Evolutionary conservation across 129 eudicot species (phyloP).

Genomic region (Smallanthus sonchifolius): DNA sequence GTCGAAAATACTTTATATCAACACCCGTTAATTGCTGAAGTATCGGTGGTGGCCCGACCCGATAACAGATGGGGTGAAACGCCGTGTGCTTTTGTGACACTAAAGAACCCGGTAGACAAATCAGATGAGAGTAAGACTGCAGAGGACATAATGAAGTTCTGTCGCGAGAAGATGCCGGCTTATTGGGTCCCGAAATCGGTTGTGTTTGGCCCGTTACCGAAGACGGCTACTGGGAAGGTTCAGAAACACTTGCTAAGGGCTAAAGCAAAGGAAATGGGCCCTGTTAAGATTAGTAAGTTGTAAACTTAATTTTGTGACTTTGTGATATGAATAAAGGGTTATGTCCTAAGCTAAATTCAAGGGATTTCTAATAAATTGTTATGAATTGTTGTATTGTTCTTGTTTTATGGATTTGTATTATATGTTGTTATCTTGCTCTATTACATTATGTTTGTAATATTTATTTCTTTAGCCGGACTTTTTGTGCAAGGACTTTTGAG

Average conservation of each 20-base stretch:
- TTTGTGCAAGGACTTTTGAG: not conserved
- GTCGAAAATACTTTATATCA: slow-evolving; percentile 65
- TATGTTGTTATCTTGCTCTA: too few relatives aligned
- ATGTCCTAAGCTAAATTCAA: not conserved
- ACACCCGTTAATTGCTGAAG: slow-evolving; percentile 66
- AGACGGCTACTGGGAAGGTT: slow-evolving; percentile 88
- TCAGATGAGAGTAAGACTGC: slow-evolving; percentile 37
- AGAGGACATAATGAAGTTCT: slow-evolving; percentile 74
- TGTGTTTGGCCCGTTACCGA: slow-evolving; percentile 73
- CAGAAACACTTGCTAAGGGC: slow-evolving; percentile 83
- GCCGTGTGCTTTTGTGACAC: slow-evolving; percentile 82
- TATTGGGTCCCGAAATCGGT: slow-evolving; percentile 82
- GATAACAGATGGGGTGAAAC: slow-evolving; percentile 78
- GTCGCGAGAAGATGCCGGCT: slow-evolving; percentile 59
- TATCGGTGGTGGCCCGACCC: slow-evolving; percentile 81
- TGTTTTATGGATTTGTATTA: not conserved
- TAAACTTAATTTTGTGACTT: slow-evolving; percentile 6
- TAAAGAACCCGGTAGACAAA: slow-evolving; percentile 41
- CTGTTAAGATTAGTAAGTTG: slow-evolving; percentile 57
- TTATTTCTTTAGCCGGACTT: not conserved
- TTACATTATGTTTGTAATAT: not conserved
- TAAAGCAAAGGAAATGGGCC: slow-evolving; percentile 86
- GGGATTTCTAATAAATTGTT: not conserved
- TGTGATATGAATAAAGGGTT: not conserved
- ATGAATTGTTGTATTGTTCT: not conserved